Percentiles rank a stretch among this genome's conserved stretches.
These are phyloP conservation scores for Blastobotrys terrestris DNA, from an alignment of 805 yeast species.

Conservation along the genomic window DNA sequence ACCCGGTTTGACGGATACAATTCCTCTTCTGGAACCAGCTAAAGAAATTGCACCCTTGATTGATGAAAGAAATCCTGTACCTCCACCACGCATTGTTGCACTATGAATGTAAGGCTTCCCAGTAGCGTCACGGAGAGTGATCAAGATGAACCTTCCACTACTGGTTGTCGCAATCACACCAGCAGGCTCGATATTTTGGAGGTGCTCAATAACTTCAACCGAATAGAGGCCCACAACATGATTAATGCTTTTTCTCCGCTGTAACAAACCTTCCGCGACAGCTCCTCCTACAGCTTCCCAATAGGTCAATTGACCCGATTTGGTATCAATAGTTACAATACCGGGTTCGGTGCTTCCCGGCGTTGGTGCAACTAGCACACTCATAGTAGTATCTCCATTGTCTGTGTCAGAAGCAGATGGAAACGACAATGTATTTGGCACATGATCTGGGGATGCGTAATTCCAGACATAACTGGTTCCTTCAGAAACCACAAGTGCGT, in stretches of 20 bases:
- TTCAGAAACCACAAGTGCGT: conserved; percentile 45
- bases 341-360: conserved; percentile 59
- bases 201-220: conserved; percentile 51
- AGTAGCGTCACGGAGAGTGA: conserved; percentile 58
- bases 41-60: conserved; percentile 23
- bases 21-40: conserved; percentile 32
- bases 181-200: conserved; percentile 62
- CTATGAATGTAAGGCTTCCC: conserved; percentile 47
- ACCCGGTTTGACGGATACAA: conserved; percentile 56
- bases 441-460: conserved; percentile 53
- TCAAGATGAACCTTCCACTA: conserved; percentile 54
- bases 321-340: conserved; percentile 54
- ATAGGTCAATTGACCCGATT: conserved; percentile 54
- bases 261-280: conserved; percentile 54
- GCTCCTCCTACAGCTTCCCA: conserved; percentile 72
- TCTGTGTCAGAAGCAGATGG: conserved; percentile 25
- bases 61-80: conserved; percentile 25
- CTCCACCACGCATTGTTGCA: conserved; percentile 23
- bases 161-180: conserved; percentile 71
- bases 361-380: conserved; percentile 52
- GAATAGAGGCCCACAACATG: conserved; percentile 39
- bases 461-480: conserved; percentile 60
- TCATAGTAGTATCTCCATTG: conserved; percentile 33
- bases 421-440: conserved; percentile 53
- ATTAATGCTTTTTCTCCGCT: conserved; percentile 32